Percentiles rank a stretch among this genome's conserved stretches.
Conservation (phyloP, 257 asterid genomes). For the Plantago elongata region DNA sequence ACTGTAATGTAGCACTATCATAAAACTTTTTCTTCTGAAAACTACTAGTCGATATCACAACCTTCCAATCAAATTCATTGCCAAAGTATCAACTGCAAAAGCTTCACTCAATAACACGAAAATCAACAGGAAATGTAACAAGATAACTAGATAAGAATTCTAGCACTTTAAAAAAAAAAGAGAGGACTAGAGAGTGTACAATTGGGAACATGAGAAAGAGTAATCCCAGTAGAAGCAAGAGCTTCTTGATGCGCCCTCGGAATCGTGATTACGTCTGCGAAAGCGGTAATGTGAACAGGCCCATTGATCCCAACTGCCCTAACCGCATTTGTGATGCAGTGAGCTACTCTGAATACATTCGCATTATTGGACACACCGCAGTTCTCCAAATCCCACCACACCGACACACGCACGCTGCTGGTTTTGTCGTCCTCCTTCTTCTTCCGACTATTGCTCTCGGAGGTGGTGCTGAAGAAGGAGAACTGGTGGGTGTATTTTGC, state of each 20-base stretch:
- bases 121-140: too few species aligned
- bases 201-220: constrained; percentile 70
- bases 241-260: constrained; percentile 80
- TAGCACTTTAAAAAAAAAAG: neutral
- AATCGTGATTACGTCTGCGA: constrained; percentile 78
- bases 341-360: constrained; percentile 61
- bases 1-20: too few species aligned
- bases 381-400: constrained; percentile 99
- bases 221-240: constrained; percentile 77
- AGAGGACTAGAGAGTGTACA: constrained; percentile 36
- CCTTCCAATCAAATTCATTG: too few species aligned
- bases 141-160: too few species aligned
- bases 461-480: constrained; percentile 23
- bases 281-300: constrained; percentile 83
- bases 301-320: constrained; percentile 86
- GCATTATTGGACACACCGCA: constrained; percentile 52
- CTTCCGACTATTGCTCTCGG: constrained; percentile 40
- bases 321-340: constrained; percentile 58
- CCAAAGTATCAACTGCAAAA: too few species aligned
- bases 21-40: too few species aligned
- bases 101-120: too few species aligned
- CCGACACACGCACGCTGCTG: constrained; percentile 75
- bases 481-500: constrained; percentile 23
- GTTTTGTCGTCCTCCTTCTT: constrained; percentile 82
- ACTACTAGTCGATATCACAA: too few species aligned